Evolutionary conservation across 73 alveolate genomes (phyloP).

Genomic region (Stentor roeselii): DNA sequence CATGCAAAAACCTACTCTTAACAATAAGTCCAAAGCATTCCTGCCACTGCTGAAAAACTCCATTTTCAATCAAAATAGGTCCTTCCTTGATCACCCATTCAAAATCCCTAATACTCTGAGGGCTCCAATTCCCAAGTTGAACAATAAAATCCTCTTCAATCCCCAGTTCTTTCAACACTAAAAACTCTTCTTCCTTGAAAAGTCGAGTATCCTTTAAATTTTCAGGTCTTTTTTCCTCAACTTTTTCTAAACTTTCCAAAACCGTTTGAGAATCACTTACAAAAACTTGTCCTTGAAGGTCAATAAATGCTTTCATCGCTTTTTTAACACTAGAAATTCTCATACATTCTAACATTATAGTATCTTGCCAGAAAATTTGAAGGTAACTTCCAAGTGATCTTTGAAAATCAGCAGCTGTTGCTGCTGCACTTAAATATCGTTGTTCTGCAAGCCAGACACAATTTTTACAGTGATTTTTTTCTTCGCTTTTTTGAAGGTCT

Average conservation of each 20-base stretch:
- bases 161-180: background rate
- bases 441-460: background rate
- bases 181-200: background rate
- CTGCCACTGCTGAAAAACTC: conserved; percentile 9
- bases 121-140: background rate
- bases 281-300: background rate
- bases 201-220: background rate
- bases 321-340: background rate
- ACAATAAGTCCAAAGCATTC: background rate
- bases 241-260: background rate
- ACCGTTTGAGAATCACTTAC: background rate
- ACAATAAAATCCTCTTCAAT: background rate
- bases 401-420: background rate
- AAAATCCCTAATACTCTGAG: background rate
- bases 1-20: background rate
- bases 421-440: background rate
- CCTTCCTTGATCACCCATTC: background rate
- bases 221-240: background rate
- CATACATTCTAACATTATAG: background rate
- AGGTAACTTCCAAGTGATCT: background rate
- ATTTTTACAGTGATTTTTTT: too few species aligned
- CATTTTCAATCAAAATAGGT: background rate
- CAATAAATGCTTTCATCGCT: background rate
- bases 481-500: background rate
- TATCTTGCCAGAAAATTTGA: background rate